Percentiles rank a stretch among this genome's conserved stretches.
Conservation (phyloP, 225 moss, liverwort and hornwort genomes). For the Neckera pumila region DNA sequence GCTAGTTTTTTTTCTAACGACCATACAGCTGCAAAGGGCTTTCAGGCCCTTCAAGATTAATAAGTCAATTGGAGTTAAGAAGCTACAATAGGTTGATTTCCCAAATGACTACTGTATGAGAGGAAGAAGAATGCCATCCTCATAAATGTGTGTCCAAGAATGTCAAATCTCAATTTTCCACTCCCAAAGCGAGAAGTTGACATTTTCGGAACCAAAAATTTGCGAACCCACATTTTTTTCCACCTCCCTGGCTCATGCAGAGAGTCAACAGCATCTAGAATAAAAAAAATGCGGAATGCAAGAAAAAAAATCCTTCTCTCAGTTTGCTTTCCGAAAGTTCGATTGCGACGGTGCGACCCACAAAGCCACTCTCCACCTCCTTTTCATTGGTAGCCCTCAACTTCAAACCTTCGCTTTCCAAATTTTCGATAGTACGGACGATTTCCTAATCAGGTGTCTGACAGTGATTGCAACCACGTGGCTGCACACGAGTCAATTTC, state of each 20-base stretch:
- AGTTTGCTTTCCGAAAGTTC: not conserved
- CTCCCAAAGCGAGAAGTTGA: not conserved
- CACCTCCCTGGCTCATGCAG: not conserved
- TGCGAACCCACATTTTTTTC: not conserved
- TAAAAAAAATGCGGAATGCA: too few relatives aligned
- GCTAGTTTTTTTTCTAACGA: too few relatives aligned
- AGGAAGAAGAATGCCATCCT: too few relatives aligned
- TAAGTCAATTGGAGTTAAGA: too few relatives aligned
- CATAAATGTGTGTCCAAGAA: not conserved
- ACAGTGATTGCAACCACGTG: not conserved
- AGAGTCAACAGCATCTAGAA: not conserved
- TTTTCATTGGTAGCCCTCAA: not conserved
- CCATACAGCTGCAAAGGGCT: too few relatives aligned
- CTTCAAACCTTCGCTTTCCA: not conserved
- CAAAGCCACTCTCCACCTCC: not conserved
- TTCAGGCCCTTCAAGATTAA: too few relatives aligned
- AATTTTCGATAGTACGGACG: not conserved
- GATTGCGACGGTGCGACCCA: not conserved
- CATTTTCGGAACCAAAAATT: not conserved
- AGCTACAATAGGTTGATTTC: too few relatives aligned
- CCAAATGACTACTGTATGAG: too few relatives aligned
- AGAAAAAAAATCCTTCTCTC: not conserved
- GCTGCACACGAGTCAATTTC: not conserved
- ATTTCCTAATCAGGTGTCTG: not conserved
- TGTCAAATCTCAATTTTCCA: not conserved